Conservation (phyloP, 2,329 filamentous ascomycete genomes). For the Phialocephala subalpina region DNA sequence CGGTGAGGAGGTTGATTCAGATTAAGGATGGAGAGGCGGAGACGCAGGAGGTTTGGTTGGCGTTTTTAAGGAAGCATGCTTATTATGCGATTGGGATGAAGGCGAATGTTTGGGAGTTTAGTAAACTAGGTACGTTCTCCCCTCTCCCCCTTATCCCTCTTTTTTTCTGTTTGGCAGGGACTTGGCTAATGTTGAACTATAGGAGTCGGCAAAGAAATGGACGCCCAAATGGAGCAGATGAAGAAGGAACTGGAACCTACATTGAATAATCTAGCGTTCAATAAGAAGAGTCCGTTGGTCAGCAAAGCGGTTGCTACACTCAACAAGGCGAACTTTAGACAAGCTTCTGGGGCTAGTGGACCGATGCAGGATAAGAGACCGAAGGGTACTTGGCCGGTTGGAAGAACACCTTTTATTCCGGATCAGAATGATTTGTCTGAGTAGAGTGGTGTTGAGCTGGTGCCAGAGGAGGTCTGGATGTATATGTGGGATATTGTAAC, state of each 20-base stretch:
- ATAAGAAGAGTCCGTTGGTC: constrained; percentile 57
- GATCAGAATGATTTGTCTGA: not conserved
- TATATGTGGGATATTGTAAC: constrained; percentile 17
- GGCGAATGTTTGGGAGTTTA: constrained; percentile 94
- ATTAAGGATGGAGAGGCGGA: constrained; percentile 92
- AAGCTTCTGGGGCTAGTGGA: constrained; percentile 38
- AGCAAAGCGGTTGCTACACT: constrained; percentile 64
- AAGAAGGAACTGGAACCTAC: constrained; percentile 54
- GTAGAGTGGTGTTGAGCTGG: not conserved
- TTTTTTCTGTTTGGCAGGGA: not conserved
- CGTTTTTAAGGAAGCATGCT: constrained; percentile 89
- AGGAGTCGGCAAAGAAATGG: constrained; percentile 62
- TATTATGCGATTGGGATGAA: constrained; percentile 99
- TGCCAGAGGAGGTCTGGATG: not conserved
- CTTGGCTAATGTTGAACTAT: constrained; percentile 26
- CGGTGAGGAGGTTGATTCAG: constrained; percentile 84
- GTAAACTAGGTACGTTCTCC: constrained; percentile 66
- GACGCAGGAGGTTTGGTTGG: constrained; percentile 89
- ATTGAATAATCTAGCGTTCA: constrained; percentile 64
- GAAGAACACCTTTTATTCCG: not conserved
- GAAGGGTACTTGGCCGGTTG: constrained; percentile 9
- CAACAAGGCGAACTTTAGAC: constrained; percentile 56
- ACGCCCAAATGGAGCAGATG: constrained; percentile 54
- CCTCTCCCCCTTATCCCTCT: not conserved
- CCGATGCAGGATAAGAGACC: constrained; percentile 33